Conservation (phyloP, 805 yeast genomes). For the Grigorovia jiainica region DNA sequence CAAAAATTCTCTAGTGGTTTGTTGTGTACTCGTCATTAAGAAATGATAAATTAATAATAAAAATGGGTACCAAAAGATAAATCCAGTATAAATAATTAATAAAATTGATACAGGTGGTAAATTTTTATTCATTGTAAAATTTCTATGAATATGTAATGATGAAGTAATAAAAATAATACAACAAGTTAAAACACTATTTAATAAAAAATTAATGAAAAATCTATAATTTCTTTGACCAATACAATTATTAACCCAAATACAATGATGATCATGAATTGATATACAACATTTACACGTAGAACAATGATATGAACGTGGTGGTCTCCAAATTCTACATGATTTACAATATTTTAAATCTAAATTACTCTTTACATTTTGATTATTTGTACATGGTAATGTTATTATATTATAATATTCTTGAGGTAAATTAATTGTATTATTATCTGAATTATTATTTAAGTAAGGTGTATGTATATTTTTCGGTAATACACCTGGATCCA, state of each 20-base stretch:
- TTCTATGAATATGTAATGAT: slow-evolving; percentile 16
- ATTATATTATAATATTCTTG: slow-evolving; percentile 46
- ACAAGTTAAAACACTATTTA: slow-evolving; percentile 29
- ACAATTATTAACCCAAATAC: slow-evolving; percentile 64
- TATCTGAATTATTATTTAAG: slow-evolving; percentile 16
- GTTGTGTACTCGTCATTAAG: slow-evolving; percentile 43
- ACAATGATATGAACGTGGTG: slow-evolving; percentile 71
- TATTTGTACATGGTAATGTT: slow-evolving; percentile 19
- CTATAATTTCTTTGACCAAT: slow-evolving; percentile 65
- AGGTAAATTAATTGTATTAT: slow-evolving; percentile 28
- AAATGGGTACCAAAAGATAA: slow-evolving; percentile 47
- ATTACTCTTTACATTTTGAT: not conserved
- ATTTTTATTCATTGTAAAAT: slow-evolving; percentile 3
- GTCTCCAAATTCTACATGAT: slow-evolving; percentile 65
- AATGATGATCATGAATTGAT: slow-evolving; percentile 57
- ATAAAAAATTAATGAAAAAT: slow-evolving; percentile 46
- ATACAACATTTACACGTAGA: slow-evolving; percentile 59
- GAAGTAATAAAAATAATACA: slow-evolving; percentile 18
- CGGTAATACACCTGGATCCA: slow-evolving; percentile 68
- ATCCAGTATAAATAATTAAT: slow-evolving; percentile 39
- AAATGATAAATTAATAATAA: slow-evolving; percentile 46
- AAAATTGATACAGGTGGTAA: slow-evolving; percentile 37
- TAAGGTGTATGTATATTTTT: slow-evolving; percentile 50
- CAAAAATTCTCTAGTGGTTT: slow-evolving; percentile 68
- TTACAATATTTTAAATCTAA: slow-evolving; percentile 47